Evolutionary conservation across 345 rosid genomes (phyloP).

Genomic region (Citrus cavaleriei): DNA sequence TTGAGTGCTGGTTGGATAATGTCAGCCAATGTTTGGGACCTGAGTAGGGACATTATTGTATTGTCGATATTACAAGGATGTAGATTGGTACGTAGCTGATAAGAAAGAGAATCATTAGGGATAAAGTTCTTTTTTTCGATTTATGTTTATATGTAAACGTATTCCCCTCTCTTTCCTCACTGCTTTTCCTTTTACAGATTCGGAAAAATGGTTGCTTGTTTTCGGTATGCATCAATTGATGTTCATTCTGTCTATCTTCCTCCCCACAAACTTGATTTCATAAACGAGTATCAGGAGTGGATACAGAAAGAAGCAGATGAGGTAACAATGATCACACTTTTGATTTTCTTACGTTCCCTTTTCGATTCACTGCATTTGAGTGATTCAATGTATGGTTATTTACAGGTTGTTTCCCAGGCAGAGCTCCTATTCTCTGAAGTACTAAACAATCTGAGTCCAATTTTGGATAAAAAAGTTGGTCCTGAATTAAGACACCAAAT

Average conservation of each 20-base stretch:
- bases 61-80: background rate
- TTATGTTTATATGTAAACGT: background rate
- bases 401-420: constrained; percentile 66
- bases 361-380: constrained; percentile 5
- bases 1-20: constrained; percentile 1
- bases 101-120: background rate
- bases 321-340: constrained; percentile 39
- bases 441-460: constrained; percentile 57
- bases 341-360: constrained; percentile 4
- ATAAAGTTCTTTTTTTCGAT: background rate
- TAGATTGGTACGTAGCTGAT: background rate
- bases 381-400: constrained; percentile 22
- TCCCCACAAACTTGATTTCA: constrained; percentile 74
- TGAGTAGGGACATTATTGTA: background rate
- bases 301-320: constrained; percentile 69
- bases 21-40: background rate
- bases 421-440: constrained; percentile 86
- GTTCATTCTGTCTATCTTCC: constrained; percentile 95
- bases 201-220: constrained; percentile 97
- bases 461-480: constrained; percentile 41
- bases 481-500: constrained; percentile 47
- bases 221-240: constrained; percentile 89
- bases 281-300: constrained; percentile 72
- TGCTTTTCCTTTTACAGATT: constrained; percentile 52
- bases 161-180: constrained; percentile 2